Evolutionary conservation across 345 rosid genomes (phyloP), one percentile per base, ranked within the genome.

Genomic region (Populus ilicifolia): DNA sequence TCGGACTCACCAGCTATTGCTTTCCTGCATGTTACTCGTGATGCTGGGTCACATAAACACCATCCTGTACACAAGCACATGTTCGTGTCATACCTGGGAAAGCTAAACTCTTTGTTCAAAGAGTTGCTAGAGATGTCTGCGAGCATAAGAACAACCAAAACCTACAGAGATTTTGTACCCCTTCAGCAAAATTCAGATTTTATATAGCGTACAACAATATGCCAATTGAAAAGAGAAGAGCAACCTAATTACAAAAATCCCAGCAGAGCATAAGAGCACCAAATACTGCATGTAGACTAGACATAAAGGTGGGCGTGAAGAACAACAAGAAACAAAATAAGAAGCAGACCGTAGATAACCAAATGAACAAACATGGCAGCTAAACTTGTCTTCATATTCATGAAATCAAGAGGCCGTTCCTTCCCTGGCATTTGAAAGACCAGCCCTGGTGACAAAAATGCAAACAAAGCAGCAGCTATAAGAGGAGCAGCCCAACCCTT

Each of bases 401-500:
- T 81, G 83, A 90, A 90, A 75, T 84, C 96, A 14, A 93, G 70
- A 3, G 97, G 91, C 29, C 84, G 83, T 44, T 89, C 84, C 85
- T 81, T 93, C 16, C 90, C 98, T 0, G 97, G 98, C 74, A 93
- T 86, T 75, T 93, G 98, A 5, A 93, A 54, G 63, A 93, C 77
- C 77, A 89, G 17, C 25, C 97, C 97, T 9, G 99, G 99, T 21
- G 92, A 87, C 27, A 93, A 74, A 78, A 95, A 89, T 16, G 91
- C 94, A 41, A 93, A 95, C 71, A 95, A 83, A n/a, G 97, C 99
- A 3, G 97, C 81, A 12, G 98, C 98, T 69, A 93, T 92, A 73
- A 95, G 77, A 1, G 98, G 92, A 83, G 90, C 93, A 27, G 94
- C 99, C 99, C 99, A 95, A 65, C 92, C 93, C 46, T 89, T 84